Evolutionary conservation across 2,329 filamentous ascomycete genomes (phyloP).

Genomic region (Trichophyton mentagrophytes): DNA sequence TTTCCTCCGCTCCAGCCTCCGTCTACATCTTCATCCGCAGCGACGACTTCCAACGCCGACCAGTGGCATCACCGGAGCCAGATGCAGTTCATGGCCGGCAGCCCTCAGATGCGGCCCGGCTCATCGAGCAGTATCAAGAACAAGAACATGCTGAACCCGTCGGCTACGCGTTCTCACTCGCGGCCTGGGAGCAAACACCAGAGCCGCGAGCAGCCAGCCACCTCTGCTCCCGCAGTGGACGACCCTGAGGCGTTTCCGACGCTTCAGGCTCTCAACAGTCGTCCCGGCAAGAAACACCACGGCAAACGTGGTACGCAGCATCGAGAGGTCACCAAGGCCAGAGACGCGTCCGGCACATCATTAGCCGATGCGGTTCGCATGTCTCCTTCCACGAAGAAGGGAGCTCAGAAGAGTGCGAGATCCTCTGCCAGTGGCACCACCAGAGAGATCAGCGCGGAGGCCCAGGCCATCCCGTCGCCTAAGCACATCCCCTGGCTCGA

Average conservation of each 20-base stretch:
- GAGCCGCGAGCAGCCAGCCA: constrained; percentile 44
- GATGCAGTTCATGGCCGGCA: constrained; percentile 3
- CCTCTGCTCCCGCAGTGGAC: constrained; percentile 65
- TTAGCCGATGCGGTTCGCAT: constrained; percentile 91
- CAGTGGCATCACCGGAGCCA: constrained; percentile 30
- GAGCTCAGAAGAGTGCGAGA: constrained; percentile 45
- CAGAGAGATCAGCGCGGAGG: constrained; percentile 66
- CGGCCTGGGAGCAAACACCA: constrained; percentile 74
- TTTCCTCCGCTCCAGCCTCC: constrained; percentile 62
- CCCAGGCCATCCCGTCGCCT: constrained; percentile 71
- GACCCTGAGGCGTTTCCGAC: constrained; percentile 93
- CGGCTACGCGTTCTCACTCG: constrained; percentile 55
- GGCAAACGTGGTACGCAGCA: constrained; percentile 75
- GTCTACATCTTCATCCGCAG: constrained; percentile 55
- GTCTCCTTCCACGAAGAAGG: constrained; percentile 63
- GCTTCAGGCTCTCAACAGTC: constrained; percentile 60
- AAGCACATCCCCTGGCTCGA: constrained; percentile 95
- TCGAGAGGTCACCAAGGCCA: constrained; percentile 42
- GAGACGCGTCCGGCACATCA: constrained; percentile 60
- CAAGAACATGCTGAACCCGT: constrained; percentile 38
- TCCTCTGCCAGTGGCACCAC: constrained; percentile 43
- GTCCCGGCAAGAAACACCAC: constrained; percentile 75
- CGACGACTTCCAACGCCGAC: constrained; percentile 41
- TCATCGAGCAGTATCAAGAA: constrained; percentile 30
- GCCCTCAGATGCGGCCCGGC: constrained; percentile 4